Evolutionary conservation across 306 rosid species (phyloP).

Genomic region (Fagus crenata): DNA sequence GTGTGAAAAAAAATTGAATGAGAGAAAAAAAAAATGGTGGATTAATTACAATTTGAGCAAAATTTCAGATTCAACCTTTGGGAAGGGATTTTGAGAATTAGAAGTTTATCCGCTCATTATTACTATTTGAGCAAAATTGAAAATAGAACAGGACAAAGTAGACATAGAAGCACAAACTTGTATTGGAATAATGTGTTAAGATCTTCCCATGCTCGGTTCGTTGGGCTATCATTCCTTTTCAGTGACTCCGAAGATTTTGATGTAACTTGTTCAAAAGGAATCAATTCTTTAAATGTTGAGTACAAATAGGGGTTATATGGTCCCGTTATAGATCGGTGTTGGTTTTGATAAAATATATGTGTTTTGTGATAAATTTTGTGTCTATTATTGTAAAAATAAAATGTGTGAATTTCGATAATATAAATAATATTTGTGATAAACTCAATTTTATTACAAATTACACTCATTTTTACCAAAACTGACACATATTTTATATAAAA

Average conservation of each 20-base stretch:
- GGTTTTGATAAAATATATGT: too few species aligned
- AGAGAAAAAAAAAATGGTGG: too few species aligned
- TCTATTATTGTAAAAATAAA: too few species aligned
- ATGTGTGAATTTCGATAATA: too few species aligned
- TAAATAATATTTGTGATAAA: too few species aligned
- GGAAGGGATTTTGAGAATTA: not conserved
- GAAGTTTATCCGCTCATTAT: not conserved
- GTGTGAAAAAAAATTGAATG: not conserved
- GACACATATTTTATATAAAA: too few species aligned
- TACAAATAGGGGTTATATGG: not conserved
- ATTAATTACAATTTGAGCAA: too few species aligned
- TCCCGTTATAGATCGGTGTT: too few species aligned
- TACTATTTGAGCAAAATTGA: not conserved
- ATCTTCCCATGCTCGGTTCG: not conserved
- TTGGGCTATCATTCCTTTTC: not conserved
- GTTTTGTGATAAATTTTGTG: too few species aligned
- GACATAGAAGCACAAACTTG: not conserved
- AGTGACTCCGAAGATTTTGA: not conserved
- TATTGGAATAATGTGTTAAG: not conserved
- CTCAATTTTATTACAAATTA: too few species aligned
- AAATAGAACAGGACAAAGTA: not conserved
- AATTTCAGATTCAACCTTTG: not conserved
- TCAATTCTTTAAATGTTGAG: not conserved
- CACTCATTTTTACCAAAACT: too few species aligned
- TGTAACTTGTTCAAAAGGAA: constrained; percentile 4